These are phyloP conservation scores for Phlegmacium glaucopus DNA, from an alignment of 768 basidiomycete species.

Conservation along the genomic window DNA sequence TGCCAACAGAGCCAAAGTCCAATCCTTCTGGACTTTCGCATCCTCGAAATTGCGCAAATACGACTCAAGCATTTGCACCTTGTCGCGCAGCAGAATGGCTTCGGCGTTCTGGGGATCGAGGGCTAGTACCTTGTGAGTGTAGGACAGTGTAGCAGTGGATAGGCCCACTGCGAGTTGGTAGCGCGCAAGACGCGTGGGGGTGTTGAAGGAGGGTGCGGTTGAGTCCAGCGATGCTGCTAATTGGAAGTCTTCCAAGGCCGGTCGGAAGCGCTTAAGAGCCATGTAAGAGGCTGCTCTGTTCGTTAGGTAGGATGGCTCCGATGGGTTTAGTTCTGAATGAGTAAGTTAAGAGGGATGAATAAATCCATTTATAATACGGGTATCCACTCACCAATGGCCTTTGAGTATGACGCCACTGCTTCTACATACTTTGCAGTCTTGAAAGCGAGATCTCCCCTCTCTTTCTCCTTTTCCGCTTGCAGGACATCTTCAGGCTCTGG, in stretches of 20 bases:
- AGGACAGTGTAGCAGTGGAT: slow-evolving; percentile 61
- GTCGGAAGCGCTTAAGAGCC: slow-evolving; percentile 71
- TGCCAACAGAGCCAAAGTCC: slow-evolving; percentile 76
- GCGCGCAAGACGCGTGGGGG: slow-evolving; percentile 75
- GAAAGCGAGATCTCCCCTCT: slow-evolving; percentile 73
- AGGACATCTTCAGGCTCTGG: slow-evolving; percentile 34
- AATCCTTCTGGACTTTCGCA: slow-evolving; percentile 59
- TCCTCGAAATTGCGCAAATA: slow-evolving; percentile 63
- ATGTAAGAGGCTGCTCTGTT: slow-evolving; percentile 89
- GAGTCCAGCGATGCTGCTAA: slow-evolving; percentile 65
- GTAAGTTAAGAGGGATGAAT: slow-evolving; percentile 1
- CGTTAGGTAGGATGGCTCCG: slow-evolving; percentile 74
- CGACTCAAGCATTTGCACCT: slow-evolving; percentile 56
- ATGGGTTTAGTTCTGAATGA: slow-evolving; percentile 49
- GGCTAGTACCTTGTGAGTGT: slow-evolving; percentile 54
- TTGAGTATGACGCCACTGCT: slow-evolving; percentile 71
- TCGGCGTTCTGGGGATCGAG: slow-evolving; percentile 60
- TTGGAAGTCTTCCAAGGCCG: slow-evolving; percentile 78
- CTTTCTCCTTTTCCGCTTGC: slow-evolving; percentile 64
- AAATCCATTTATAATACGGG: neutral
- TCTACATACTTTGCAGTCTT: slow-evolving; percentile 60
- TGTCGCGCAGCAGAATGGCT: slow-evolving; percentile 58
- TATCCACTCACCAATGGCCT: slow-evolving; percentile 57
- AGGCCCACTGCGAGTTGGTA: slow-evolving; percentile 82
- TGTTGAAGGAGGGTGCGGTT: slow-evolving; percentile 62